Base-by-base conservation (phyloP, 2,329 filamentous ascomycete species). In the Clonostachys byssicola region DNA sequence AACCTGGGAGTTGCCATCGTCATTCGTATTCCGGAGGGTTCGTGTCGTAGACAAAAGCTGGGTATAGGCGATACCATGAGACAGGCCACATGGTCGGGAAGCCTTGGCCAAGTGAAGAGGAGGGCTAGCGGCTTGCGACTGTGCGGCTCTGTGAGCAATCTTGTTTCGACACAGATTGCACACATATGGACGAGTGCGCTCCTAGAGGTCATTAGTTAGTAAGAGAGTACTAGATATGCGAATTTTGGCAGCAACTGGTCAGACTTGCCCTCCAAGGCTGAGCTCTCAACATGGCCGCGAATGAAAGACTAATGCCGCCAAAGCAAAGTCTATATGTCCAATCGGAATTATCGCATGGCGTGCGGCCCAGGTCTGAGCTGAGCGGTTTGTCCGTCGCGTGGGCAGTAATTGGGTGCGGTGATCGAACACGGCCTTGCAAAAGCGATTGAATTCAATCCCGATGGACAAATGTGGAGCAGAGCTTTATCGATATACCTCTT, bases 281-380 rank as follows among this genome's bases (percentile, higher is more conserved):
- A 54, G 64, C 63, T 62, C 69, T 70, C 51, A 75, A 67, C 72
- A 75, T 75, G 52, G 54, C 63, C 56, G 54, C 50, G 48, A 49
- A 43, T 30, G 45, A 45, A 45, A 36, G 34, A 45, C 44, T 41
- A 38, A 20, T 18, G 18, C 44, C 38, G 16, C n/a, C 44, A 20
- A 45, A 38, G 36, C 44, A 45, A 45, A 30, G 33, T 45, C 43
- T 45, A 35, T 17, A 14, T 16, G 34, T 10, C n/a, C 43, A 45
- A 45, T 45, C 17, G 34, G 17, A 14, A 13, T 23, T 42, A 42
- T 13, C 45, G 42, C 42, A 30, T 34, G 38, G 45, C 38, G 45
- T 6, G 34, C 16, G 40, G 16, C n/a, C 34, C n/a, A 14, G 43
- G 23, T 30, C 23, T 30, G 23, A 30, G 9, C 23, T 30, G 23